Evolutionary conservation across 805 yeast genomes (phyloP).

Genomic region (Kuraishia ogatae): DNA sequence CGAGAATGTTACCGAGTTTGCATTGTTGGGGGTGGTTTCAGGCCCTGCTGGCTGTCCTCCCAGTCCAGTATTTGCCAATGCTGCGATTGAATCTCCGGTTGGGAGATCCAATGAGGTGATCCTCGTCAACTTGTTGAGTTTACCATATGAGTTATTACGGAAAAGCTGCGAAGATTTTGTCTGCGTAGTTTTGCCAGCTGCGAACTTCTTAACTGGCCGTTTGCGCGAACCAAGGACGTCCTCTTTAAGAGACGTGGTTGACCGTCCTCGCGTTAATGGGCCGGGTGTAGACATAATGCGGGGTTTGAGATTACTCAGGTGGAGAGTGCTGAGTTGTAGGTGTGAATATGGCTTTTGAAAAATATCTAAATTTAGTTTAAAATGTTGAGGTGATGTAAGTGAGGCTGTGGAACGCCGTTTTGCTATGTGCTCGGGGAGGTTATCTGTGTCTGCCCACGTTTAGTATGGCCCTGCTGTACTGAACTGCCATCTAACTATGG

Average conservation of each 20-base stretch:
- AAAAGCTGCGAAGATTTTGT: conserved; percentile 5
- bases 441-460: too few relatives aligned
- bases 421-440: too few relatives aligned
- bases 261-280: conserved; percentile 13
- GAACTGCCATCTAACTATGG: too few relatives aligned
- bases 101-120: conserved; percentile 18
- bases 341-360: too few relatives aligned
- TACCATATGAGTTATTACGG: conserved; percentile 25
- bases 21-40: background rate
- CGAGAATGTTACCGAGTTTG: background rate
- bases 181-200: conserved; percentile 21
- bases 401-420: too few relatives aligned
- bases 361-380: too few relatives aligned
- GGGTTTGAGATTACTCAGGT: background rate
- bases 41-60: background rate
- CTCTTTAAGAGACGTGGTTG: conserved; percentile 17
- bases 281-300: conserved; percentile 1
- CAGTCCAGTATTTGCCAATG: too few relatives aligned
- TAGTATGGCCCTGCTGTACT: too few relatives aligned
- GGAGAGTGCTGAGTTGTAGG: too few relatives aligned
- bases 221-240: conserved; percentile 9
- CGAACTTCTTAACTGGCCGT: conserved; percentile 21
- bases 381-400: too few relatives aligned
- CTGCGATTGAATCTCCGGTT: too few relatives aligned
- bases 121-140: conserved; percentile 22